Percentiles rank a stretch among this genome's conserved stretches.
Conservation (phyloP, 1,284 basidiomycete genomes). For the Stygiomarasmius scandens region DNA sequence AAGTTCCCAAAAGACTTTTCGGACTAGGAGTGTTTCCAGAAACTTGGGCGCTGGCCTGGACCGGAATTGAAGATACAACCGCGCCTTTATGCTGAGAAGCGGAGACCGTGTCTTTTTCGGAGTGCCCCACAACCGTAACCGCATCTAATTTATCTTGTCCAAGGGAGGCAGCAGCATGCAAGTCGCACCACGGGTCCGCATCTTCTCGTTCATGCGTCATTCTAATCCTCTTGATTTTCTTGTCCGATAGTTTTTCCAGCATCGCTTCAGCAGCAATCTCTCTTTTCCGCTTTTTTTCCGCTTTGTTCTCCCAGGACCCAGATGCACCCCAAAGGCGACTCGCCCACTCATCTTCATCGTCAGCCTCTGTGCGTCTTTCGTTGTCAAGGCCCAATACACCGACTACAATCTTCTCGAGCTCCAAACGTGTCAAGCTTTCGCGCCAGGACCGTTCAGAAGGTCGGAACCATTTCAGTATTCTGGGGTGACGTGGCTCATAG, state of each 20-base stretch:
- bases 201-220: too few species aligned
- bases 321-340: not conserved
- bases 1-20: too few species aligned
- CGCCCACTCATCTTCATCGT: slow-evolving; percentile 6
- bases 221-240: not conserved
- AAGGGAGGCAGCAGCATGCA: too few species aligned
- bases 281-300: slow-evolving; percentile 1
- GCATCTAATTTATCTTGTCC: too few species aligned
- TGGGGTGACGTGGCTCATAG: slow-evolving; percentile 83
- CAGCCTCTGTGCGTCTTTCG: slow-evolving; percentile 37
- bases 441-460: slow-evolving; percentile 63
- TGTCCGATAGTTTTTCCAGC: not conserved
- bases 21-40: too few species aligned
- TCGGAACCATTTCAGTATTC: slow-evolving; percentile 70
- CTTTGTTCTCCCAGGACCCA: not conserved
- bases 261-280: slow-evolving; percentile 5
- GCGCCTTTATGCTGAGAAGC: too few species aligned
- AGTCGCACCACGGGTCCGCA: too few species aligned
- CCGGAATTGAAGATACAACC: too few species aligned
- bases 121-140: too few species aligned
- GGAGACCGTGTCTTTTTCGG: too few species aligned
- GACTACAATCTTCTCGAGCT: slow-evolving; percentile 54
- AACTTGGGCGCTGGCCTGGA: too few species aligned
- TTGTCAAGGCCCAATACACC: slow-evolving; percentile 52
- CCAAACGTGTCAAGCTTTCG: slow-evolving; percentile 50